Conservation (phyloP, 495 filamentous ascomycete species). For the Margaritispora aquatica region DNA sequence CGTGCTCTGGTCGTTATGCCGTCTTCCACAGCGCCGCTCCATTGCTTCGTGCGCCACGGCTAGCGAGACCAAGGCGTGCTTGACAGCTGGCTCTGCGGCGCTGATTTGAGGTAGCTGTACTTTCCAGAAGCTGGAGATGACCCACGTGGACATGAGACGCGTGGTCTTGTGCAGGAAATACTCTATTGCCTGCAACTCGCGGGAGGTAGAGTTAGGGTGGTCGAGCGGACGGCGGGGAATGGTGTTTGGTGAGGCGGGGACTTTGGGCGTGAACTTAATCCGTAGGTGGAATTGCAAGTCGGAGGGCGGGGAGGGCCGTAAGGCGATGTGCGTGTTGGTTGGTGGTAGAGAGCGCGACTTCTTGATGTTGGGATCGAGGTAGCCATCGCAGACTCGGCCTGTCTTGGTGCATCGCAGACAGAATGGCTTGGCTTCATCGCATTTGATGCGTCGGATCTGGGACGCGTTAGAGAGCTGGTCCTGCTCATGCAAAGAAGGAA, state of each 20-base stretch:
- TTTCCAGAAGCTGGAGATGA: neutral
- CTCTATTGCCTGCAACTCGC: neutral
- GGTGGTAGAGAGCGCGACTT: neutral
- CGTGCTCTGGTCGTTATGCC: neutral
- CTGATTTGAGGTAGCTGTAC: neutral
- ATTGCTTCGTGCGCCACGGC: neutral
- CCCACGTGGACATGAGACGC: neutral
- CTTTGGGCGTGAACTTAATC: neutral
- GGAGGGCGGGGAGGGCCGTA: neutral
- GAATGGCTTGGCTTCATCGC: conserved; percentile 1
- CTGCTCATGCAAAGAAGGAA: neutral
- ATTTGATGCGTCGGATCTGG: conserved; percentile 1
- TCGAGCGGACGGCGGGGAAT: neutral
- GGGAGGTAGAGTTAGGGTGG: neutral
- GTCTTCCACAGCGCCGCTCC: neutral
- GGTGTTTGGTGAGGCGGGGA: neutral
- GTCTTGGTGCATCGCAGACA: neutral
- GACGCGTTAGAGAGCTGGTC: neutral
- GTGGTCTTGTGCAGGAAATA: neutral
- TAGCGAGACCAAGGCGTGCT: neutral
- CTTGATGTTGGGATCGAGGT: neutral
- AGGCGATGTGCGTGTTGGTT: neutral
- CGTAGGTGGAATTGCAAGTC: neutral
- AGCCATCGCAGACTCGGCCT: neutral
- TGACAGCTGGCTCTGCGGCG: neutral